Percentiles rank a stretch among this genome's conserved stretches.
These are phyloP conservation scores for Gossypium anomalum DNA, from an alignment of 345 rosid genomes.

Conservation along the genomic window DNA sequence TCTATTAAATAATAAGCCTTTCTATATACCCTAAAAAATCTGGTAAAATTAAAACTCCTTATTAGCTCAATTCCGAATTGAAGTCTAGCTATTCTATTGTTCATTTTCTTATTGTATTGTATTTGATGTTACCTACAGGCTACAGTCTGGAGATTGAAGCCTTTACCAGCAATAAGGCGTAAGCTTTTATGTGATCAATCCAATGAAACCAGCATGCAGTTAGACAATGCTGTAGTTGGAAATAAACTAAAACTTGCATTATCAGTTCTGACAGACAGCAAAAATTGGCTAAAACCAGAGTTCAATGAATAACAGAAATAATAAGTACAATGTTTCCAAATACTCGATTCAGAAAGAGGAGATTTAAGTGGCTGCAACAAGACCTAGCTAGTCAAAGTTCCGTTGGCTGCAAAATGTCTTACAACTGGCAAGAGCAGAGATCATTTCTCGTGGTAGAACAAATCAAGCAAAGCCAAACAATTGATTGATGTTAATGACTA, in stretches of 20 bases:
- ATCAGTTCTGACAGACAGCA: not conserved
- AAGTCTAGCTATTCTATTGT: not conserved
- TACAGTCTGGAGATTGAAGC: not conserved
- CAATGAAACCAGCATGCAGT: not conserved
- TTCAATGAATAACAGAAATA: not conserved
- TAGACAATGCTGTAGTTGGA: not conserved
- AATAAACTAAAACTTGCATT: not conserved
- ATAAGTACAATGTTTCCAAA: not conserved
- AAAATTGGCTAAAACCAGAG: not conserved
- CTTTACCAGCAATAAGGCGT: not conserved
- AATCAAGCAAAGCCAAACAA: not conserved
- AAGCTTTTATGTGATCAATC: conserved; percentile 3
- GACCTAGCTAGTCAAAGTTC: too few relatives aligned
- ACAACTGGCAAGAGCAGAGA: not conserved
- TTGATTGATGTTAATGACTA: not conserved
- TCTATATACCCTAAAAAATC: not conserved
- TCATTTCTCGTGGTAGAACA: not conserved
- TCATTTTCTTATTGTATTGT: not conserved
- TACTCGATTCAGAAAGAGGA: not conserved
- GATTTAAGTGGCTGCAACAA: not conserved
- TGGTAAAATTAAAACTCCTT: not conserved
- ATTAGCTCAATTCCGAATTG: not conserved
- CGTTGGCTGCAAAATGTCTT: not conserved
- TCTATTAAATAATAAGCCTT: not conserved
- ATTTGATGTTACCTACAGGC: not conserved